Evolutionary conservation across 305 asterid species (phyloP).

Genomic region (Fraxinus angustifolia): DNA sequence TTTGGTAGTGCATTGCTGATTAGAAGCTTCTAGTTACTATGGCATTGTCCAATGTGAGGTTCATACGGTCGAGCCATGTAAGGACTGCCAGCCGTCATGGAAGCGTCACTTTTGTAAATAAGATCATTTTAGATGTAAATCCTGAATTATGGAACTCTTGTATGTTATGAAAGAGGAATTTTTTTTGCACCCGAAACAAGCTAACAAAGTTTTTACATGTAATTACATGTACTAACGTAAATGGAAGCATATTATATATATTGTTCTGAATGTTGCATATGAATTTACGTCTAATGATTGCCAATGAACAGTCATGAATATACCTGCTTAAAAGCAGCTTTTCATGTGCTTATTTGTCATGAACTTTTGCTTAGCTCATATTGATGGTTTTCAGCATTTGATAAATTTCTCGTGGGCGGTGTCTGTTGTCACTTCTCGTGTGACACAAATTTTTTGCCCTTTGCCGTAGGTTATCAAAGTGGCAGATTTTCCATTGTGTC

Average conservation of each 20-base stretch:
- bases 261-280: not conserved
- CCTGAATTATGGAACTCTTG: not conserved
- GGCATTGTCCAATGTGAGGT: not conserved
- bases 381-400: not conserved
- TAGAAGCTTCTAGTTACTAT: not conserved
- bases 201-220: not conserved
- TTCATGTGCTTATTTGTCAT: not conserved
- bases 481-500: not conserved
- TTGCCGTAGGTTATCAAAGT: not conserved
- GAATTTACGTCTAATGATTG: not conserved
- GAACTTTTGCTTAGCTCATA: not conserved
- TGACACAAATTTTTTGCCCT: not conserved
- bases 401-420: not conserved
- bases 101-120: not conserved
- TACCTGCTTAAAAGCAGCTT: not conserved
- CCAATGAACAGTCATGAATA: not conserved
- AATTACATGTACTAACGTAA: not conserved
- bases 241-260: not conserved
- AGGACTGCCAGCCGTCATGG: not conserved
- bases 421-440: not conserved
- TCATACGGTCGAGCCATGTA: not conserved
- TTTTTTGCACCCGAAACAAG: not conserved
- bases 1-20: slow-evolving; percentile 50
- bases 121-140: slow-evolving; percentile 5
- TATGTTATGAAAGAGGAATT: slow-evolving; percentile 20